A percentile compares a stretch with the other conserved stretches of the same genome.
These are phyloP conservation scores for Jaltomata sinuosa DNA, from an alignment of 257 asterid species.

Conservation along the genomic window DNA sequence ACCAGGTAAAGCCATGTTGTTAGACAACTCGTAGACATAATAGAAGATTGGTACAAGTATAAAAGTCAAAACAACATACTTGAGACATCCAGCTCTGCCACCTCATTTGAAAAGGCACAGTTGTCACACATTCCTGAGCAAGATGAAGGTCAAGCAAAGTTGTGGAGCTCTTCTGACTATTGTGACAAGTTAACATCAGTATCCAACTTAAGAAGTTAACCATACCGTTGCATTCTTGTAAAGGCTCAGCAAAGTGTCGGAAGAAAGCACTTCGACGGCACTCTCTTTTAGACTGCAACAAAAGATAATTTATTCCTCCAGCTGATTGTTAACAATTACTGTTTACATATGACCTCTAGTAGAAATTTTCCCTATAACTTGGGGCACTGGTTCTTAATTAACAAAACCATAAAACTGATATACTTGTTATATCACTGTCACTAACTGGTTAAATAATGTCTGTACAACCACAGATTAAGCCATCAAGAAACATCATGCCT, in stretches of 20 bases:
- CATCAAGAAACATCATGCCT: neutral
- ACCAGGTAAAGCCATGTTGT: neutral
- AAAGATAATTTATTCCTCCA: neutral
- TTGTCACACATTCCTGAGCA: constrained; percentile 95
- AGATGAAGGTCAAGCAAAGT: constrained; percentile 2
- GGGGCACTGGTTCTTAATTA: neutral
- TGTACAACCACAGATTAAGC: neutral
- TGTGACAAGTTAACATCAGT: constrained; percentile 7
- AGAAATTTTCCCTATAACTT: neutral
- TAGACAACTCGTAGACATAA: neutral
- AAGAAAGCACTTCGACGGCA: constrained; percentile 93
- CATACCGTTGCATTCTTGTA: constrained; percentile 83
- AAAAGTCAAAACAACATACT: constrained; percentile 29
- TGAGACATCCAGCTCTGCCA: constrained; percentile 75
- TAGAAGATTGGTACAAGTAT: neutral
- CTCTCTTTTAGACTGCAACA: constrained; percentile 61
- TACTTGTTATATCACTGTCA: neutral
- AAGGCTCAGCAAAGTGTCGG: constrained; percentile 87
- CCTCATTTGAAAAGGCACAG: constrained; percentile 60
- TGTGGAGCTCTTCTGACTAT: neutral
- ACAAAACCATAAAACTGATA: neutral
- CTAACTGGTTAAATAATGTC: neutral
- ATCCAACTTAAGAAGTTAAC: constrained; percentile 8
- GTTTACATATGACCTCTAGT: neutral
- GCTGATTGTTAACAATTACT: neutral